Conservation (phyloP, 805 yeast species). For the Metschnikowia santaceciliae region DNA sequence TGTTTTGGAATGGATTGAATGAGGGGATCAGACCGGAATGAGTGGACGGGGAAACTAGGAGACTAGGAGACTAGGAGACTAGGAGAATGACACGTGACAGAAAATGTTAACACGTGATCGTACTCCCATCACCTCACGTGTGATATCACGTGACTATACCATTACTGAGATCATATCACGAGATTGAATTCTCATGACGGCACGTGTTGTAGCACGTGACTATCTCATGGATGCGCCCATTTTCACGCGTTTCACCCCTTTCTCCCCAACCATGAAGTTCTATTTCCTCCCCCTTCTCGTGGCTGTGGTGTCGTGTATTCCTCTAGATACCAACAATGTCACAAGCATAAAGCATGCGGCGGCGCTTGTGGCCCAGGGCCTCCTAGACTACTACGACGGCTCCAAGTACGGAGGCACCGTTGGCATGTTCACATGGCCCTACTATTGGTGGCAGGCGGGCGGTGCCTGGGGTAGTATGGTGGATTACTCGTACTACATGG, state of each 20-base stretch:
- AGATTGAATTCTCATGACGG: no score
- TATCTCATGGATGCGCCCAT: no score
- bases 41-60: no score
- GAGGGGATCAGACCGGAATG: no score
- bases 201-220: neutral
- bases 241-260: neutral
- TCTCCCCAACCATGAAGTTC: conserved; percentile 2
- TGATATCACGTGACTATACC: no score
- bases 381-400: conserved; percentile 80
- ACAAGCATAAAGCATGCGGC: conserved; percentile 54
- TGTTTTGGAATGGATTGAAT: no score
- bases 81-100: no score
- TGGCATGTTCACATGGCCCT: conserved; percentile 86
- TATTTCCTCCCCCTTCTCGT: conserved; percentile 8
- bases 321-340: conserved; percentile 36
- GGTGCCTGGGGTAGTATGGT: conserved; percentile 88
- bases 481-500: conserved; percentile 70
- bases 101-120: no score
- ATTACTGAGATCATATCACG: no score
- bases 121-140: no score
- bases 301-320: conserved; percentile 20
- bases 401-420: conserved; percentile 64
- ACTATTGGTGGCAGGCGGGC: conserved; percentile 99
- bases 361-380: conserved; percentile 59
- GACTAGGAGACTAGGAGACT: no score